Base-by-base conservation (phyloP, 2,329 filamentous ascomycete species). In the Aschersonia sp. region DNA sequence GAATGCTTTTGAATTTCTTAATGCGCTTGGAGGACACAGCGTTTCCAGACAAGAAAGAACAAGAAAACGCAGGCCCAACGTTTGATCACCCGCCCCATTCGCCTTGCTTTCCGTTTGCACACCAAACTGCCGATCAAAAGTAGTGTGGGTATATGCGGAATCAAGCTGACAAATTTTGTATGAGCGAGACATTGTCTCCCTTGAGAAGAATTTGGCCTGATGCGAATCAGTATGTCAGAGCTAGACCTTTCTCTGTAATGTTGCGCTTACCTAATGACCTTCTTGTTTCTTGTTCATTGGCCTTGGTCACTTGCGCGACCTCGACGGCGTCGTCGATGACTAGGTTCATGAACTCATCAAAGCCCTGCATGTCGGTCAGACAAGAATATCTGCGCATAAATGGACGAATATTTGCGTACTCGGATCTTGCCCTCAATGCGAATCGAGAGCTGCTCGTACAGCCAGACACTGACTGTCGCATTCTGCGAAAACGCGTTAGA, bases 291-390 rank as follows among this genome's bases (percentile, higher is more conserved):
- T 83, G 79, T 41, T 73, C 64, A 56, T 85, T 83, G 12, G 78
- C 81, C 72, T 94, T 94, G 52, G 84, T 88, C 48, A 86, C 73
- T 61, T 87, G 77, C 64, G 83, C 85, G 43, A 98, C 88, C 68
- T 97, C 90, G 49, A 95, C 80, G 32, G 92, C 92, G 58, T 98
- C 88, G 61, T 98, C 92, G 55, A 95, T 77, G 40, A 97, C 92
- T 45, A 98, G 73, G 70, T 98, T 98, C 89, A 98, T 95, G 70
- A 97, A 98, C 67, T 98, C 92, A 64, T 98, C 92, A 56, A 98
- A 98, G 11, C 92, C 89, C 88, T 95, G 5, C 12, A 29, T 14
- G 14, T 12, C 4, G 12, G 47, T 48, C 45, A 49, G 47, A 41
- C 30, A 42, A 5, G n/a, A 39, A 22, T n/a, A 6, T 22, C 41